Conservation (phyloP, 768 basidiomycete species). For the Russula dissimulans region DNA sequence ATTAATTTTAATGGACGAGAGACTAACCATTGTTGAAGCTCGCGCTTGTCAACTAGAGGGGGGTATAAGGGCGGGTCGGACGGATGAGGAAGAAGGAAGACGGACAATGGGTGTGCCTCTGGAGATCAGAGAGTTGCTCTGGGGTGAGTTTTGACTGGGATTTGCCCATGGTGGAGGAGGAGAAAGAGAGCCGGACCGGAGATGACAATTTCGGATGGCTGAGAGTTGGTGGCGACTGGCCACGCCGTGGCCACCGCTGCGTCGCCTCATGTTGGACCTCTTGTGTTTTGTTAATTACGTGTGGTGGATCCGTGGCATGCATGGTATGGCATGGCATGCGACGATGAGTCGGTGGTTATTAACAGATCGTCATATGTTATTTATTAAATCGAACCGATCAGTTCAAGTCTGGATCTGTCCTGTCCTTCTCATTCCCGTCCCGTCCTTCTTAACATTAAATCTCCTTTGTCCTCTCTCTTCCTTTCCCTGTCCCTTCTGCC, state of each 20-base stretch:
- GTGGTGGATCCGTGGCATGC: constrained; percentile 2
- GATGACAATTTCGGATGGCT: neutral
- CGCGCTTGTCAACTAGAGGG: constrained; percentile 82
- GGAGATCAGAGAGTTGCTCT: constrained; percentile 89
- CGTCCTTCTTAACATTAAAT: constrained; percentile 28
- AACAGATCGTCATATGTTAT: constrained; percentile 20
- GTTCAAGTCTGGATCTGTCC: constrained; percentile 25
- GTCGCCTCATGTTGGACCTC: neutral
- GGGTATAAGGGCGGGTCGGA: constrained; percentile 1
- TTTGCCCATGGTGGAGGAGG: constrained; percentile 72
- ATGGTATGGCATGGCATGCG: too few species aligned
- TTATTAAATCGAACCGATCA: constrained; percentile 32
- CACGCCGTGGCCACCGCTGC: too few species aligned
- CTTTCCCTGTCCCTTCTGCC: constrained; percentile 22
- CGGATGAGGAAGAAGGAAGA: neutral
- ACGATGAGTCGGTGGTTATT: too few species aligned
- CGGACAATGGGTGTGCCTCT: constrained; percentile 97
- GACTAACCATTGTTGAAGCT: constrained; percentile 85
- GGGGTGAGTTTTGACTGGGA: constrained; percentile 91
- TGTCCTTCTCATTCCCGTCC: constrained; percentile 26
- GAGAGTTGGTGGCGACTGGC: too few species aligned
- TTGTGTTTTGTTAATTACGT: constrained; percentile 2
- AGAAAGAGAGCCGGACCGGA: neutral
- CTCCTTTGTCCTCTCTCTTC: constrained; percentile 30
- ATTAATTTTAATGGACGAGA: neutral